Conservation (phyloP, 2,329 filamentous ascomycete genomes). For the Pseudocercospora macadamiae region DNA sequence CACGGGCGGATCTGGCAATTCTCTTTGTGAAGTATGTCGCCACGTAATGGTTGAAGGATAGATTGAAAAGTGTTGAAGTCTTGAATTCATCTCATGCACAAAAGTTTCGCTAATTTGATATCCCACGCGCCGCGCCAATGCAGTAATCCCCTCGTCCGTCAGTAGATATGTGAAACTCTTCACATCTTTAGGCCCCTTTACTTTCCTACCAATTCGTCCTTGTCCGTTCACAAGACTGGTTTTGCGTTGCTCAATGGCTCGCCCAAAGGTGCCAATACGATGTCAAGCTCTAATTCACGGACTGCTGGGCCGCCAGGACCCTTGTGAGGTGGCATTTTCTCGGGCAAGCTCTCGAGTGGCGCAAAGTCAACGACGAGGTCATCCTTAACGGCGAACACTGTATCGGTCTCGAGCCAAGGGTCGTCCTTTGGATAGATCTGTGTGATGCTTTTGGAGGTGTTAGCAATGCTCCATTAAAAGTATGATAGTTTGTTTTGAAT, state of each 20-base stretch:
- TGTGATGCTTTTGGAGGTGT: constrained; percentile 48
- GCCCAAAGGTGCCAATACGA: constrained; percentile 54
- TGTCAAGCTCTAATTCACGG: constrained; percentile 63
- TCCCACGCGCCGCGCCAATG: not conserved
- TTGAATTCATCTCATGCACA: not conserved
- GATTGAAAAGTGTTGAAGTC: not conserved
- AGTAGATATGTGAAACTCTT: not conserved
- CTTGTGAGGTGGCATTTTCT: constrained; percentile 46
- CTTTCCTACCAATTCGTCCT: not conserved
- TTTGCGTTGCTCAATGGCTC: constrained; percentile 22
- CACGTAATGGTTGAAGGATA: no score
- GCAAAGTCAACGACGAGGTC: constrained; percentile 62
- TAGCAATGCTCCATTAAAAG: no score
- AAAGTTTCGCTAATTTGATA: not conserved
- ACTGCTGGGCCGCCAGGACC: constrained; percentile 36
- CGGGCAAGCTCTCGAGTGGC: constrained; percentile 57
- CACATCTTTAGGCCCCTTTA: not conserved
- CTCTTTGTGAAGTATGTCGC: no score
- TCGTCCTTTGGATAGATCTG: constrained; percentile 64
- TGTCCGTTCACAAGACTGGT: constrained; percentile 17
- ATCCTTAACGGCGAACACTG: constrained; percentile 65
- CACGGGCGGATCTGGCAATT: no score
- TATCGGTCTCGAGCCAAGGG: constrained; percentile 60
- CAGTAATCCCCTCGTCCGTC: no score
- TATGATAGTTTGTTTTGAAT: no score